Evolutionary conservation across 2,329 filamentous ascomycete genomes (phyloP).

Genomic region (Aschersonia sp.): DNA sequence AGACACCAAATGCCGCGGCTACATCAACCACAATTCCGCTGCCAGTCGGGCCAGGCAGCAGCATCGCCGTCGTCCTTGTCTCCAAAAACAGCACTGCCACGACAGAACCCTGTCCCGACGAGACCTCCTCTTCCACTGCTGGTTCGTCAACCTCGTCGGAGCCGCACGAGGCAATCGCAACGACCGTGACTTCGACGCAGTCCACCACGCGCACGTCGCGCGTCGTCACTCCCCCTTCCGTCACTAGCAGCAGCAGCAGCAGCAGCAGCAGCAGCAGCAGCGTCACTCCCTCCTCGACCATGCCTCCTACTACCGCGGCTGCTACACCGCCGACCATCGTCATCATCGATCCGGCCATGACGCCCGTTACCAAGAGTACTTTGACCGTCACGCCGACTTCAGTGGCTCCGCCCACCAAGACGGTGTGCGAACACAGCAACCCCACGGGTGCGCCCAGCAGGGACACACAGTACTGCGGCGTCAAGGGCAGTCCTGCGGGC

Average conservation of each 20-base stretch:
- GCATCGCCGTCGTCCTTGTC: too few relatives aligned
- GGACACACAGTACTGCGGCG: slow-evolving; percentile 20
- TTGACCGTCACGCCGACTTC: slow-evolving; percentile 10
- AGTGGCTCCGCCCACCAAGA: slow-evolving; percentile 14
- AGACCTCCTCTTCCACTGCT: too few relatives aligned
- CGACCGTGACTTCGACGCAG: too few relatives aligned
- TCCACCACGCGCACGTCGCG: too few relatives aligned
- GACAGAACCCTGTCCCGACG: too few relatives aligned
- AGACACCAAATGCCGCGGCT: neutral
- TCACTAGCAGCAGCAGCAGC: neutral
- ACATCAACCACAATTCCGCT: slow-evolving; percentile 1
- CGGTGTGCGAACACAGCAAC: slow-evolving; percentile 14
- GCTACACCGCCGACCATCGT: slow-evolving; percentile 2
- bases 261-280: neutral
- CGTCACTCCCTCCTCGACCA: neutral
- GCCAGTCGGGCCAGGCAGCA: too few relatives aligned
- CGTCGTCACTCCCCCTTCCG: too few relatives aligned
- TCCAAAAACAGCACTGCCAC: too few relatives aligned
- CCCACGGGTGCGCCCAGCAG: slow-evolving; percentile 16
- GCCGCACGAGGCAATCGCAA: too few relatives aligned
- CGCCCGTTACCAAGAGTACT: slow-evolving; percentile 13
- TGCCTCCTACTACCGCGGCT: neutral
- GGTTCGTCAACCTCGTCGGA: too few relatives aligned
- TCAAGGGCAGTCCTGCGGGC: slow-evolving; percentile 19
- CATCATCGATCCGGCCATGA: slow-evolving; percentile 19